Percentiles rank a stretch among this genome's conserved stretches.
Evolutionary conservation across 495 filamentous ascomycete species (phyloP).

Genomic region (Penicillium bovifimosum): DNA sequence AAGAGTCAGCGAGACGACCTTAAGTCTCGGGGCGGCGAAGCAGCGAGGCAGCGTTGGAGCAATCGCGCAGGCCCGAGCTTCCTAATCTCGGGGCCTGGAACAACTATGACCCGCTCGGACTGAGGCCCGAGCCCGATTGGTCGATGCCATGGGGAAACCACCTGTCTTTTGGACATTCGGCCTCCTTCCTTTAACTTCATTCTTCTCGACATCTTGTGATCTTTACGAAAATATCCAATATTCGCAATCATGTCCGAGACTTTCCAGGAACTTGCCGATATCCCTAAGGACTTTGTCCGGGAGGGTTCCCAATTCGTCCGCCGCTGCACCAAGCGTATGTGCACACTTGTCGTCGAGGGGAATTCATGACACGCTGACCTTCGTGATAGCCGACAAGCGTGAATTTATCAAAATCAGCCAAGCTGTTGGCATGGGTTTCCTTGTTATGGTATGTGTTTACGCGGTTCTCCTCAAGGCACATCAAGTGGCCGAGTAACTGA

Average conservation of each 20-base stretch:
- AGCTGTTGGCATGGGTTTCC: slow-evolving; percentile 88
- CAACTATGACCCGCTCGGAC: neutral
- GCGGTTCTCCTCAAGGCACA: neutral
- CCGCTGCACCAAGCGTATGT: slow-evolving; percentile 76
- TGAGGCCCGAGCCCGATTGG: neutral
- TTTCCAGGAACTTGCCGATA: slow-evolving; percentile 71
- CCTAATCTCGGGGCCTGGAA: neutral
- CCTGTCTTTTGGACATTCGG: slow-evolving; percentile 6
- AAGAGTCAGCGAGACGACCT: no score
- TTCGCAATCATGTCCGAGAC: slow-evolving; percentile 60
- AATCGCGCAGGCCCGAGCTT: no score
- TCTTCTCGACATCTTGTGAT: neutral
- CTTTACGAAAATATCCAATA: neutral
- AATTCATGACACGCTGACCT: slow-evolving; percentile 12
- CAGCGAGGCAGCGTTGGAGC: neutral
- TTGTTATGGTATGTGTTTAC: slow-evolving; percentile 63
- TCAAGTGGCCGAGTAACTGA: slow-evolving; percentile 5
- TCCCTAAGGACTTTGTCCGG: slow-evolving; percentile 75
- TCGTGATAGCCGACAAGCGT: slow-evolving; percentile 59
- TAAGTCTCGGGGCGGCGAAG: neutral
- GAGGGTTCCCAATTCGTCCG: slow-evolving; percentile 80
- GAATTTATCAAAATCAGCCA: slow-evolving; percentile 95
- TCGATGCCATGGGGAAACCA: slow-evolving; percentile 3
- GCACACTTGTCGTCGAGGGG: slow-evolving; percentile 3
- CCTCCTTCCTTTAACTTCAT: slow-evolving; percentile 4